Conservation (phyloP, 1,139 yeast genomes). For the Kodamaea anthophila region DNA sequence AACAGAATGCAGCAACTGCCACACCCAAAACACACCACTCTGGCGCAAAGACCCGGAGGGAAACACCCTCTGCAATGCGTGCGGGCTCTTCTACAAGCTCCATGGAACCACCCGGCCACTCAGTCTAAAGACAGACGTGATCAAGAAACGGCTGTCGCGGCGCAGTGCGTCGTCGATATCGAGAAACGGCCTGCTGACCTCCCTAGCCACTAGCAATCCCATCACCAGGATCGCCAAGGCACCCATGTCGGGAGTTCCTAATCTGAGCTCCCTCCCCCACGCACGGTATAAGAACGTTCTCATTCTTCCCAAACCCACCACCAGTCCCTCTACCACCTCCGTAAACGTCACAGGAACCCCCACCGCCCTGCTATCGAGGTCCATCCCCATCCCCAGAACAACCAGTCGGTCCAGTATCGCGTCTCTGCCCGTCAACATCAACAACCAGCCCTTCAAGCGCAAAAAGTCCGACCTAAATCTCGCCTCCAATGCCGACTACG, state of each 20-base stretch:
- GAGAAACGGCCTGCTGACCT: conserved; percentile 7
- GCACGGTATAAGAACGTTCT: conserved; percentile 34
- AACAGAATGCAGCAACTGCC: conserved; percentile 45
- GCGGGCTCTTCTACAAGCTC: conserved; percentile 51
- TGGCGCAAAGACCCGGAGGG: conserved; percentile 57
- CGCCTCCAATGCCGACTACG: conserved; percentile 10
- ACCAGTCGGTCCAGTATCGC: conserved; percentile 5
- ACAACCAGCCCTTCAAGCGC: conserved; percentile 35
- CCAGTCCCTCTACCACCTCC: conserved; percentile 7
- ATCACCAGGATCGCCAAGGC: conserved; percentile 5
- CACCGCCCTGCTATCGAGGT: conserved; percentile 10
- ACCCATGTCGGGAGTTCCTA: conserved; percentile 9
- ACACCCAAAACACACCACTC: conserved; percentile 50
- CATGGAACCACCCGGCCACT: conserved; percentile 57
- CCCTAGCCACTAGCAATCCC: conserved; percentile 2
- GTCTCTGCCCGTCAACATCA: conserved; percentile 15
- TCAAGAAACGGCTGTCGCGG: conserved; percentile 47
- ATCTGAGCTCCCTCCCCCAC: conserved; percentile 9
- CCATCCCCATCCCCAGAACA: conserved; percentile 24
- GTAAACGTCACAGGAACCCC: conserved; percentile 8
- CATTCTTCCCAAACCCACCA: conserved; percentile 36
- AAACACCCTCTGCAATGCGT: conserved; percentile 54
- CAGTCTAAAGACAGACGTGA: conserved; percentile 49
- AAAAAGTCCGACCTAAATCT: conserved; percentile 35
- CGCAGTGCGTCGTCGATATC: conserved; percentile 12